Evolutionary conservation across 2,329 filamentous ascomycete species (phyloP).

Genomic region (Seiridium unicorne): DNA sequence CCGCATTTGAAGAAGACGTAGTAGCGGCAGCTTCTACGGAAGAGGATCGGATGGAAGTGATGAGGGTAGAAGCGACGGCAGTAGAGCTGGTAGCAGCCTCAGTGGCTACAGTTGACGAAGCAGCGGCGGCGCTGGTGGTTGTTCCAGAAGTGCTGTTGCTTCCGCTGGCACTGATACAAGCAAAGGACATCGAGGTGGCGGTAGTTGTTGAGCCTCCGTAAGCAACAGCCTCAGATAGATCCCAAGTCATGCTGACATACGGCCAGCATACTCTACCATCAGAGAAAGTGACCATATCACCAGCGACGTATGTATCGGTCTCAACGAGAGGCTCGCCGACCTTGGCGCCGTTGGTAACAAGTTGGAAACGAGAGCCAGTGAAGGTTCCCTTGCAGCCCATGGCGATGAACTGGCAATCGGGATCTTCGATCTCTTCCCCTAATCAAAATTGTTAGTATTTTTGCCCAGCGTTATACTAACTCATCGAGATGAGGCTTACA

Average conservation of each 20-base stretch:
- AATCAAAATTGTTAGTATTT: not conserved
- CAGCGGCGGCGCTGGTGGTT: not conserved
- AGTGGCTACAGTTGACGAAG: not conserved
- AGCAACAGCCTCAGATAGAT: slow-evolving; percentile 30
- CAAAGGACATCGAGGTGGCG: slow-evolving; percentile 50
- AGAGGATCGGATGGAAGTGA: not conserved
- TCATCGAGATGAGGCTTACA: slow-evolving; percentile 28
- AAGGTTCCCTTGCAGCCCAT: slow-evolving; percentile 61
- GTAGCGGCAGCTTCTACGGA: not conserved
- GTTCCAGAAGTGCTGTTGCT: slow-evolving; percentile 1
- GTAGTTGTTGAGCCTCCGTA: slow-evolving; percentile 18
- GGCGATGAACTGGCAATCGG: slow-evolving; percentile 53
- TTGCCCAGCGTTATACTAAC: not conserved
- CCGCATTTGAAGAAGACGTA: not conserved
- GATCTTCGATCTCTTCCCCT: slow-evolving; percentile 55
- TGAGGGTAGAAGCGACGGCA: not conserved
- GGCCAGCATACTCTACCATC: slow-evolving; percentile 62
- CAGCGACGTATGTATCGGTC: slow-evolving; percentile 56
- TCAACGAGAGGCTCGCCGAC: slow-evolving; percentile 48
- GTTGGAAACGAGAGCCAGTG: slow-evolving; percentile 58
- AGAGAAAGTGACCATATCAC: slow-evolving; percentile 60
- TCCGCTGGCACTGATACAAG: slow-evolving; percentile 32
- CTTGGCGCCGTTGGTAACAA: slow-evolving; percentile 50
- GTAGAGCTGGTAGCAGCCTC: not conserved
- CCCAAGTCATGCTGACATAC: slow-evolving; percentile 56